Percentiles rank a stretch among this genome's conserved stretches.
These are phyloP conservation scores for Rosa multiflora DNA, from an alignment of 306 rosid genomes.

Conservation along the genomic window DNA sequence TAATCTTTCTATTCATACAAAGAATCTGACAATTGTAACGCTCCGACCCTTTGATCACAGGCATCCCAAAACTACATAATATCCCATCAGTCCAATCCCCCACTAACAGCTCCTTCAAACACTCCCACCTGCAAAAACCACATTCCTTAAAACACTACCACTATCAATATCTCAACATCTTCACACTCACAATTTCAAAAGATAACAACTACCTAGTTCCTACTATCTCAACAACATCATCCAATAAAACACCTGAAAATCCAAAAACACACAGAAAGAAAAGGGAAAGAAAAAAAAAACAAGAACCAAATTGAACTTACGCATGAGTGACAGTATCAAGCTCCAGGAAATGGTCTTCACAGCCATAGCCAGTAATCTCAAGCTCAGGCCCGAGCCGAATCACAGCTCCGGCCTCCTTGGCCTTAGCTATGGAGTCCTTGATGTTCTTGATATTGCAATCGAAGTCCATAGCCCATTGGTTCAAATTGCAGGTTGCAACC, in stretches of 20 bases:
- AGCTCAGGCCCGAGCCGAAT: slow-evolving; percentile 94
- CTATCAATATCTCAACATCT: no score
- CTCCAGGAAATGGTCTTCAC: slow-evolving; percentile 96
- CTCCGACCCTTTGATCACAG: slow-evolving; percentile 79
- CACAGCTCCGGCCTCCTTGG: slow-evolving; percentile 74
- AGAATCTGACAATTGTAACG: slow-evolving; percentile 87
- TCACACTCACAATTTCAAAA: background rate
- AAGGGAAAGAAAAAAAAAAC: background rate
- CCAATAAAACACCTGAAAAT: background rate
- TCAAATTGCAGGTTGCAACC: slow-evolving; percentile 87
- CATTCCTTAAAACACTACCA: background rate
- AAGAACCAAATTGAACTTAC: slow-evolving; percentile 27
- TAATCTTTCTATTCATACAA: slow-evolving; percentile 69
- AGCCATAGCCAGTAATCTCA: slow-evolving; percentile 91
- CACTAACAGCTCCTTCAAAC: slow-evolving; percentile 67
- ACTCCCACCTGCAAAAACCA: slow-evolving; percentile 78
- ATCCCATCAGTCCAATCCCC: slow-evolving; percentile 93
- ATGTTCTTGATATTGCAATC: slow-evolving; percentile 66
- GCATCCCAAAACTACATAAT: slow-evolving; percentile 95
- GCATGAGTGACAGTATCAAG: slow-evolving; percentile 84
- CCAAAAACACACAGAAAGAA: background rate
- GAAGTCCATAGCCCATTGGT: slow-evolving; percentile 99
- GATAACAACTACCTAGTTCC: background rate
- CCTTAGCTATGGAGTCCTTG: slow-evolving; percentile 60
- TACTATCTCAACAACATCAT: background rate